These are phyloP conservation scores for Agroathelia rolfsii DNA, from an alignment of 1,284 basidiomycete genomes.

Conservation along the genomic window DNA sequence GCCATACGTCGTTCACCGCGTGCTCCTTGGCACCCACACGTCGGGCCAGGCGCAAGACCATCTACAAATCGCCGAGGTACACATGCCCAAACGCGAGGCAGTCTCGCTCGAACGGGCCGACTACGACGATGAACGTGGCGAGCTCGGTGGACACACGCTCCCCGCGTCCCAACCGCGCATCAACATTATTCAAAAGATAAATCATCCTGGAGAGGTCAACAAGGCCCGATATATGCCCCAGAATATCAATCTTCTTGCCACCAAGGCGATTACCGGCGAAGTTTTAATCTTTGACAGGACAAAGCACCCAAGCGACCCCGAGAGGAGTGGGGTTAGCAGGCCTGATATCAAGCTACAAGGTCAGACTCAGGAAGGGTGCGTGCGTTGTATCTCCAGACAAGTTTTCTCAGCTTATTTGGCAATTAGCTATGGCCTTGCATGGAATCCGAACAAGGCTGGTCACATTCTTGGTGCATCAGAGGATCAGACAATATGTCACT, in stretches of 20 bases:
- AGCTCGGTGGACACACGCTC: slow-evolving; percentile 80
- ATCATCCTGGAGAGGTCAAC: slow-evolving; percentile 95
- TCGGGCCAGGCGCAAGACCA: slow-evolving; percentile 93
- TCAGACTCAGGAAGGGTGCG: slow-evolving; percentile 88
- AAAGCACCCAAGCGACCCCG: slow-evolving; percentile 91
- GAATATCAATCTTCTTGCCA: slow-evolving; percentile 95
- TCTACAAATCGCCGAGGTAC: slow-evolving; percentile 91
- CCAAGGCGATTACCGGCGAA: slow-evolving; percentile 85
- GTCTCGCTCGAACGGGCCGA: slow-evolving; percentile 71
- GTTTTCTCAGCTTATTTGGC: slow-evolving; percentile 9
- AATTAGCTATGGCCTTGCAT: slow-evolving; percentile 81
- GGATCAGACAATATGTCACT: slow-evolving; percentile 93
- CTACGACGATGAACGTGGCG: slow-evolving; percentile 91
- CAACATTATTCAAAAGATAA: slow-evolving; percentile 89
- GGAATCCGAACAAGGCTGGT: slow-evolving; percentile 79
- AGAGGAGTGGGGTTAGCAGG: slow-evolving; percentile 73
- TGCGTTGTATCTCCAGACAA: slow-evolving; percentile 11
- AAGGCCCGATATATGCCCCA: slow-evolving; percentile 98
- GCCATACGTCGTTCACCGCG: slow-evolving; percentile 85
- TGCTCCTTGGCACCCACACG: slow-evolving; percentile 96
- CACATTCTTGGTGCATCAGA: slow-evolving; percentile 90
- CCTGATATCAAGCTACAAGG: slow-evolving; percentile 89
- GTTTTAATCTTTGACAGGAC: slow-evolving; percentile 94
- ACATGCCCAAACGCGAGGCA: slow-evolving; percentile 78
- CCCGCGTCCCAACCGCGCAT: slow-evolving; percentile 69